Base-by-base conservation (phyloP, 768 basidiomycete genomes). In the Dioszegia hungarica region DNA sequence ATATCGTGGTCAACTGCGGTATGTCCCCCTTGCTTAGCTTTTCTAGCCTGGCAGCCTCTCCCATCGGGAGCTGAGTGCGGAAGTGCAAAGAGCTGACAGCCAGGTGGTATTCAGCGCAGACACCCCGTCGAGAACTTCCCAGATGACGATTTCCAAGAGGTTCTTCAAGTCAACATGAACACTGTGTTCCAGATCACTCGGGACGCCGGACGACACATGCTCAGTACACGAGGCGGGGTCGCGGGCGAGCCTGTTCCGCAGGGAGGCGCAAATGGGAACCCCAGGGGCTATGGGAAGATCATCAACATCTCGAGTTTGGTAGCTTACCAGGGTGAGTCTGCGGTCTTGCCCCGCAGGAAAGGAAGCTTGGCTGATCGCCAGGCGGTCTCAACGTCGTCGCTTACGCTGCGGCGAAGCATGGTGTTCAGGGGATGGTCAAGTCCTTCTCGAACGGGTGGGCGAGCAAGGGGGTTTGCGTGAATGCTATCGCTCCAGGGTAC, bases 371-470 rank as follows among this genome's bases (percentile, higher is more conserved):
- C 52, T 54, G 43, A 56, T 34, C 15, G 6, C 11, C 28, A 57
- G 56, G 71, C 44, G 86, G 86, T 41, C 55, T 86, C 49, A 86
- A 84, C 14, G 82, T 94, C 37, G 90, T 91, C 19, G 92, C 92
- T 11, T 94, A 94, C 70, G 89, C 91, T 1, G 85, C 92, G 3
- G 88, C 92, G 9, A 94, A 93, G 74, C 90, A 90, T 54, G 76
- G 72, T 55, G 89, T 88, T 19, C 79, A 90, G 29, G 88, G 87
- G 52, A 65, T 75, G 31, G 72, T 63, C 68, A 92, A 92, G 77
- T 87, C 90, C 2, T 83, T 94, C 67, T 85, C 86, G 67, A 95
- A 95, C 75, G 92, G 94, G 75, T 95, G 92, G 91, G 87, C 88
- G 59, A 81, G 82, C 67, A 83, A 88, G 66, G 90, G 89, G 63